These are phyloP conservation scores for Beauveria australis DNA, from an alignment of 2,329 filamentous ascomycete genomes.

Conservation along the genomic window DNA sequence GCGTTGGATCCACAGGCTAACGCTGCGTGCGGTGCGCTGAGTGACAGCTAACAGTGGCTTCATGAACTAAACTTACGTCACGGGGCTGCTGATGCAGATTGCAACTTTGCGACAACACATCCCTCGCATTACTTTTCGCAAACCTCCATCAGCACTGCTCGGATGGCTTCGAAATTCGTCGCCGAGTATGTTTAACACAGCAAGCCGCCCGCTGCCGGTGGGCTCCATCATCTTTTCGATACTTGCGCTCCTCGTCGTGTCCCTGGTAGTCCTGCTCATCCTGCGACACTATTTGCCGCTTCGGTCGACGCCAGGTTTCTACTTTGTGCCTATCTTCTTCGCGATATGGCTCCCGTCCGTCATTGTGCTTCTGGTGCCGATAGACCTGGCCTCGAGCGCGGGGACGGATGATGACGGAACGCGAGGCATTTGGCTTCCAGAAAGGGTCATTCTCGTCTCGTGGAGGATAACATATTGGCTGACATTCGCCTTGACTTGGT, in stretches of 20 bases:
- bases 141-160: neutral
- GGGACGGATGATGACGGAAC: conserved; percentile 61
- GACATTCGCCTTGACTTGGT: conserved; percentile 93
- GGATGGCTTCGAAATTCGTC: conserved; percentile 1
- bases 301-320: conserved; percentile 81
- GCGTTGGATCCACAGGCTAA: neutral
- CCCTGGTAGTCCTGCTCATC: conserved; percentile 69
- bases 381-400: conserved; percentile 85
- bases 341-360: conserved; percentile 88
- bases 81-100: neutral
- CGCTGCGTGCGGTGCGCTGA: neutral
- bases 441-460: conserved; percentile 68
- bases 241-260: conserved; percentile 65
- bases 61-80: neutral
- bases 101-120: conserved; percentile 4
- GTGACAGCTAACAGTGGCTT: neutral
- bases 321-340: conserved; percentile 88
- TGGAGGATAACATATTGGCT: conserved; percentile 98
- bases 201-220: conserved; percentile 52
- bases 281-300: conserved; percentile 85
- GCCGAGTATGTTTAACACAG: conserved; percentile 42
- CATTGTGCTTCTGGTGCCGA: conserved; percentile 85
- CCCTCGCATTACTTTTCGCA: neutral
- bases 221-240: conserved; percentile 74
- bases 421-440: conserved; percentile 80